Evolutionary conservation across 305 asterid species (phyloP).

Genomic region (Fraxinus latifolia): DNA sequence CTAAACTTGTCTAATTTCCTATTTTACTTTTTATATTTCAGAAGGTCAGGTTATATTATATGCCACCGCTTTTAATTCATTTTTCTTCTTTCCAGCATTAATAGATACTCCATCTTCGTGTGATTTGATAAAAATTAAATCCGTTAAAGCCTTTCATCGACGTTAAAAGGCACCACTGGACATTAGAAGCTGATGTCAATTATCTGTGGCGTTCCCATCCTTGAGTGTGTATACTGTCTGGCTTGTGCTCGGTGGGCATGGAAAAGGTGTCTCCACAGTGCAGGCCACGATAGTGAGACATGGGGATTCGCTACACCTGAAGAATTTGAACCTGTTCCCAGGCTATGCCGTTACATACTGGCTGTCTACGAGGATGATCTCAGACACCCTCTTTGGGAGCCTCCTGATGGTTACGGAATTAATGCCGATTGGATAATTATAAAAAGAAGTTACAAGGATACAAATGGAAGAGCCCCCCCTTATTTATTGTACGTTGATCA

Average conservation of each 20-base stretch:
- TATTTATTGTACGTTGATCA: conserved; percentile 71
- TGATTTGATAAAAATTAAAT: background rate
- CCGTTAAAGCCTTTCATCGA: background rate
- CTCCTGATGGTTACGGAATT: conserved; percentile 77
- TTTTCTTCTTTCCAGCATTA: background rate
- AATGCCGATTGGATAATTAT: conserved; percentile 49
- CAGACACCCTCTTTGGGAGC: conserved; percentile 71
- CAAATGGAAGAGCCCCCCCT: conserved; percentile 65
- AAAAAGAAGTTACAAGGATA: conserved; percentile 58
- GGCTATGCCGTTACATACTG: conserved; percentile 74
- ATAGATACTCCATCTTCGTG: background rate
- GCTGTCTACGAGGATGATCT: conserved; percentile 76
- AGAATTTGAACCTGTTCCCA: conserved; percentile 80
- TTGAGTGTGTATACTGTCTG: conserved; percentile 77
- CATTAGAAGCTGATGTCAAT: conserved; percentile 51
- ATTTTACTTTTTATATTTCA: background rate
- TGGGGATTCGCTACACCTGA: conserved; percentile 69
- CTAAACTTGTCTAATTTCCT: background rate
- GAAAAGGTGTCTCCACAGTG: conserved; percentile 76
- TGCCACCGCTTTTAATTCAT: background rate
- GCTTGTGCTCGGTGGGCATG: conserved; percentile 94
- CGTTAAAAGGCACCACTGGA: background rate
- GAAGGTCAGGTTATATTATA: background rate
- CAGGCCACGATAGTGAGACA: conserved; percentile 76
- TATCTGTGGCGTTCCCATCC: conserved; percentile 67